These are phyloP conservation scores for Phytophthora agathidicida DNA, from an alignment of 352 stramenopile species.

Conservation along the genomic window DNA sequence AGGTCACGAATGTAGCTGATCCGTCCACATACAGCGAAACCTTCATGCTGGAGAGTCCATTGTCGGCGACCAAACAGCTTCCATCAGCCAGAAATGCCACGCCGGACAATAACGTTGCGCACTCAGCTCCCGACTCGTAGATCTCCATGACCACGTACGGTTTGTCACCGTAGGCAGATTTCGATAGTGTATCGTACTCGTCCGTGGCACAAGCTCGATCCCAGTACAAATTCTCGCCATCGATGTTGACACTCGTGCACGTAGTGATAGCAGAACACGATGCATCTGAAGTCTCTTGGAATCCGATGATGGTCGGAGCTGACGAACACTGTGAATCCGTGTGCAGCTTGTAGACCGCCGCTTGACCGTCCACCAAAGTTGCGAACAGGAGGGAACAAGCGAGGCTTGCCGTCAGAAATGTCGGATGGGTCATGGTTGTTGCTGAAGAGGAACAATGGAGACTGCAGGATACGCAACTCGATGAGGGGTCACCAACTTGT, in stretches of 20 bases:
- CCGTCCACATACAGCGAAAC: slow-evolving; percentile 35
- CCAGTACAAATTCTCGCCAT: slow-evolving; percentile 33
- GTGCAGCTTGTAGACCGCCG: slow-evolving; percentile 34
- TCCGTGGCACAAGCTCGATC: slow-evolving; percentile 26
- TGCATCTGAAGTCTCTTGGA: slow-evolving; percentile 28
- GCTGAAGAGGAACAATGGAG: neutral
- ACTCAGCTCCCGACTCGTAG: slow-evolving; percentile 31
- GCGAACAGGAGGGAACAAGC: slow-evolving; percentile 6
- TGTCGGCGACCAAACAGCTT: slow-evolving; percentile 49
- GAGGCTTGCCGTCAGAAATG: neutral
- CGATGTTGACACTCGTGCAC: slow-evolving; percentile 24
- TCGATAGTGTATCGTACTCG: slow-evolving; percentile 14
- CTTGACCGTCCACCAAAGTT: neutral
- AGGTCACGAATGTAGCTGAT: slow-evolving; percentile 41
- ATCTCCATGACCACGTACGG: slow-evolving; percentile 44
- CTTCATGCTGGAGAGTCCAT: slow-evolving; percentile 43
- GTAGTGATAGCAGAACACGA: slow-evolving; percentile 31
- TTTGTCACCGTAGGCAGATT: slow-evolving; percentile 23
- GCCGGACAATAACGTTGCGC: slow-evolving; percentile 37
- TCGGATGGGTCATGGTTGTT: slow-evolving; percentile 6
- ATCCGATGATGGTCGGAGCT: slow-evolving; percentile 29
- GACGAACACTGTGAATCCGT: slow-evolving; percentile 37
- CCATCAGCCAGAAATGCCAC: slow-evolving; percentile 48
- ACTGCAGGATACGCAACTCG: slow-evolving; percentile 2
- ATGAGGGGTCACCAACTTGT: slow-evolving; percentile 5